Conservation (phyloP, 805 yeast genomes). For the Zygosaccharomyces bisporus region DNA sequence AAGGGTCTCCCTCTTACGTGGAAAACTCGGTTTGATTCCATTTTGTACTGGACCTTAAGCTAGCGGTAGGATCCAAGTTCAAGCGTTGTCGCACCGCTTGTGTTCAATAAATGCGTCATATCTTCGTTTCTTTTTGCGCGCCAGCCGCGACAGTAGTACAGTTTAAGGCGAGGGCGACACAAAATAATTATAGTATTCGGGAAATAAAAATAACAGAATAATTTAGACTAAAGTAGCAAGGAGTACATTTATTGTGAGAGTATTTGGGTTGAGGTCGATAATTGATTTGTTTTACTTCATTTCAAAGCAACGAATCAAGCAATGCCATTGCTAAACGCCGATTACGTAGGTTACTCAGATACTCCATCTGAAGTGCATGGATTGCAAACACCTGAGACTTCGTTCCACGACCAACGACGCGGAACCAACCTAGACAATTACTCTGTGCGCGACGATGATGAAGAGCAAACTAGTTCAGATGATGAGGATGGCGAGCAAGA, state of each 20-base stretch:
- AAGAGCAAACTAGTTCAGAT: slow-evolving; percentile 20
- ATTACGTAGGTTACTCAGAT: neutral
- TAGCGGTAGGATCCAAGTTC: no score
- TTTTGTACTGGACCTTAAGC: neutral
- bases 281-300: neutral
- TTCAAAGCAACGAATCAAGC: neutral
- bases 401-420: neutral
- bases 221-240: neutral
- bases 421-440: slow-evolving; percentile 9
- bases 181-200: slow-evolving; percentile 1
- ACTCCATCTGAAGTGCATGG: neutral
- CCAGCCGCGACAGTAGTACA: neutral
- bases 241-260: neutral
- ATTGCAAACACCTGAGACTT: slow-evolving; percentile 4
- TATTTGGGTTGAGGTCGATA: neutral
- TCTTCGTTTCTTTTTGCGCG: slow-evolving; percentile 3
- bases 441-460: slow-evolving; percentile 17
- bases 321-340: slow-evolving; percentile 5
- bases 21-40: slow-evolving; percentile 7
- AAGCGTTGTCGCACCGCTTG: no score
- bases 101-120: no score
- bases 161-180: slow-evolving; percentile 4
- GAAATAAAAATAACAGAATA: neutral
- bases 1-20: slow-evolving; percentile 4
- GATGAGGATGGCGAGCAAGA: slow-evolving; percentile 12